Base-by-base conservation (phyloP, 352 stramenopile species). In the Phytopythium aichiense region DNA sequence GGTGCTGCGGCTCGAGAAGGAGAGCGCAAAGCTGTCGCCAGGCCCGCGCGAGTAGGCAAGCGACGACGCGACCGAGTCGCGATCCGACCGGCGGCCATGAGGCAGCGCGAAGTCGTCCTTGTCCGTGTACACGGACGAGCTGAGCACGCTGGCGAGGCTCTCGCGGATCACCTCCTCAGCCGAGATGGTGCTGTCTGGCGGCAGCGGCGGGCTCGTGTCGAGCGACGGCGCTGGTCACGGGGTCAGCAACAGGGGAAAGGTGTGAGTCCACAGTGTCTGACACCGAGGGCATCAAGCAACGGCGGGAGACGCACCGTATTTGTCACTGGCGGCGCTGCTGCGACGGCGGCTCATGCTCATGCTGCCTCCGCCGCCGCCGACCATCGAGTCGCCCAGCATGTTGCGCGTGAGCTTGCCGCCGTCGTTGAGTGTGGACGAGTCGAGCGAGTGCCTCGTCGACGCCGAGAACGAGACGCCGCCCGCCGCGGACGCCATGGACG, bases 91-190 rank as follows among this genome's bases (percentile, higher is more conserved):
- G 33, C 46, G 69, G 4, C 52, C 52, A n/a, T 58, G 52, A 2
- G 66, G 66, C 40, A 80, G 58, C 62, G 79, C 67, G 66, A 87
- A 87, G 18, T 92, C 82, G 43, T 90, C 81, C 28, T 81, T 78
- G 61, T 94, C 84, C 5, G 76, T 85, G 69, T 91, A 89, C 49
- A 86, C 56, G 35, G 81, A 82, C 40, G 79, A 91, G 70, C 79
- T 81, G 33, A 87, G 73, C 28, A 80, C 79, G 63, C 87, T 95
- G 18, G 85, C 87, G 66, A 92, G 79, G 63, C 82, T 92, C 54
- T 94, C 87, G 43, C 87, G 78, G 60, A 95, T 93, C 56, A 95
- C 84, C 65, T 95, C 87, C 64, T 95, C 84, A 4, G 87, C 84
- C 15, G 83, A 92, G 61, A 95, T 92, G 22, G 75, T 95, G 30